A percentile compares a stretch with the other conserved stretches of the same genome.
Conservation (phyloP, 2,329 filamentous ascomycete genomes). For the Thelonectria blattea region DNA sequence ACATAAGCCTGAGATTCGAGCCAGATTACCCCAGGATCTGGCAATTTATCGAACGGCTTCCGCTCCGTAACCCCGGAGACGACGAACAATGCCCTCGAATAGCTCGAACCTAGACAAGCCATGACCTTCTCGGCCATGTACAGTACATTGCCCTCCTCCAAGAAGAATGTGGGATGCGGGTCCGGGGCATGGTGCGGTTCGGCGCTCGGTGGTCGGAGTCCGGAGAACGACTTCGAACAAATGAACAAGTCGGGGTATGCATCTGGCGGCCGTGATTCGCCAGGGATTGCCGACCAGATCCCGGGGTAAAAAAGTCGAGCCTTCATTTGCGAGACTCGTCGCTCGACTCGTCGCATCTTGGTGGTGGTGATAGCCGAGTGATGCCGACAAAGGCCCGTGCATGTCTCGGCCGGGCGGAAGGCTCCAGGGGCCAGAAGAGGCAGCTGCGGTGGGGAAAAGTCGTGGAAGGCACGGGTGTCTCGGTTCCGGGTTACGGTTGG, state of each 20-base stretch:
- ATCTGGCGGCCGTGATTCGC: slow-evolving; percentile 25
- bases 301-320: slow-evolving; percentile 25
- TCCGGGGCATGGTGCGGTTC: slow-evolving; percentile 10
- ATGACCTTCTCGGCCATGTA: slow-evolving; percentile 1
- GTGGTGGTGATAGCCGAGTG: slow-evolving; percentile 33
- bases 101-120: background rate
- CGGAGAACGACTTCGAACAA: background rate
- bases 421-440: slow-evolving; percentile 5
- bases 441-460: slow-evolving; percentile 21
- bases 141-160: slow-evolving; percentile 3
- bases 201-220: slow-evolving; percentile 9
- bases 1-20: background rate
- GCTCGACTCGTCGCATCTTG: background rate
- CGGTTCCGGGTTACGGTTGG: slow-evolving; percentile 23
- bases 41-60: background rate
- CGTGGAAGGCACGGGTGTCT: slow-evolving; percentile 17
- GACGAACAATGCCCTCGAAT: background rate
- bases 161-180: slow-evolving; percentile 4
- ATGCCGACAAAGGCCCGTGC: slow-evolving; percentile 39
- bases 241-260: slow-evolving; percentile 9
- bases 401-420: slow-evolving; percentile 37
- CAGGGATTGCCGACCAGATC: slow-evolving; percentile 29
- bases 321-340: background rate
- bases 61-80: background rate
- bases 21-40: background rate